phyloP scores from a whole-genome alignment of 106 monocot genomes.

The Allium fistulosum region DNA sequence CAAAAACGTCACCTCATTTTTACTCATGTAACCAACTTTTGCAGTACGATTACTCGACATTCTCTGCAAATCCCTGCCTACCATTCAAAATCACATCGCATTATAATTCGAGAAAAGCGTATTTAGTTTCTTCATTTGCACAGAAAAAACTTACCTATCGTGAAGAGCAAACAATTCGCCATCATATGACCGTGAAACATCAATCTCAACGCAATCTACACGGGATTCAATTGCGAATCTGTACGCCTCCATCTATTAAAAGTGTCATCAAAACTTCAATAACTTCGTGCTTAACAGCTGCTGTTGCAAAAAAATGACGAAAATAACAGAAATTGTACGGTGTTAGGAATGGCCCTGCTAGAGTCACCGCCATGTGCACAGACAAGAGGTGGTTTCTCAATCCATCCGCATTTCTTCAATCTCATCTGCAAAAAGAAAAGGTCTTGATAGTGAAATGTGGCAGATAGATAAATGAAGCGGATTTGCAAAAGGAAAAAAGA shows the following conservation, averaged over 20 bases:
- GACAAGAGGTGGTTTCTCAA: slow-evolving; percentile 63
- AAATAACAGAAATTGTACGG: slow-evolving; percentile 28
- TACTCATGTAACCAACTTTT: slow-evolving; percentile 68
- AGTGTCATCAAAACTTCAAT: background rate
- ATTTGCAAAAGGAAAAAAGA: background rate
- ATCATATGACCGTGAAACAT: slow-evolving; percentile 86
- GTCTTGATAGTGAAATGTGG: background rate
- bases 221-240: slow-evolving; percentile 41
- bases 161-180: slow-evolving; percentile 84
- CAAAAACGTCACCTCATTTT: slow-evolving; percentile 35
- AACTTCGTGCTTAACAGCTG: no score
- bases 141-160: slow-evolving; percentile 44
- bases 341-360: slow-evolving; percentile 58
- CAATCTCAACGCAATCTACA: slow-evolving; percentile 94
- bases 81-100: slow-evolving; percentile 36
- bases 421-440: slow-evolving; percentile 32
- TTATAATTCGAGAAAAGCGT: background rate
- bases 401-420: slow-evolving; percentile 62
- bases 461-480: no score
- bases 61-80: slow-evolving; percentile 96
- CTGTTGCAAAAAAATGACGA: background rate
- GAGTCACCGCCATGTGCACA: slow-evolving; percentile 95
- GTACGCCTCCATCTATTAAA: slow-evolving; percentile 73
- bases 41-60: slow-evolving; percentile 67
- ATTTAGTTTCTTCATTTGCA: background rate